These are phyloP conservation scores for Paxillus involutus DNA, from an alignment of 768 basidiomycete genomes.

Conservation along the genomic window DNA sequence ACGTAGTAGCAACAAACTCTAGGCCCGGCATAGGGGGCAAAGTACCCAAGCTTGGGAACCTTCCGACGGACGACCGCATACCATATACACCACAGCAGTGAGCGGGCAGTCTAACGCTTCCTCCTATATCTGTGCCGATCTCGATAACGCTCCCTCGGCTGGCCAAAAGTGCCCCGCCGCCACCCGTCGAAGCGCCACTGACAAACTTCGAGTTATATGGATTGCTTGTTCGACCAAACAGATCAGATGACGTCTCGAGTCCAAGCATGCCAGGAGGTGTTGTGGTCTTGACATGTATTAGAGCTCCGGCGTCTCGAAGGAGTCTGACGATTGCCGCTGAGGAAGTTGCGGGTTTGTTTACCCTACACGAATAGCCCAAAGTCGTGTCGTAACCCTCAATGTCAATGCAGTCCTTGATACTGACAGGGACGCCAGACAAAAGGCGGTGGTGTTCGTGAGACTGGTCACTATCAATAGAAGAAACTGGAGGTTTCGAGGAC, in stretches of 20 bases:
- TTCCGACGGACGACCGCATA: constrained; percentile 38
- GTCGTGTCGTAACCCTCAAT: constrained; percentile 48
- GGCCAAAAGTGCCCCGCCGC: constrained; percentile 50
- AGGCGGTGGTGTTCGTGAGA: constrained; percentile 11
- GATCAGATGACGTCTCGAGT: constrained; percentile 41
- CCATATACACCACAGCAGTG: constrained; percentile 48
- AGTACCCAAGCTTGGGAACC: constrained; percentile 37
- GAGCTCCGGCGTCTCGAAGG: constrained; percentile 41
- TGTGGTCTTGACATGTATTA: constrained; percentile 42
- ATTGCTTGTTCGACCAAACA: constrained; percentile 48
- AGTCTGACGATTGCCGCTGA: constrained; percentile 41
- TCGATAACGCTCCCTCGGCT: constrained; percentile 44
- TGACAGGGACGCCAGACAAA: constrained; percentile 48
- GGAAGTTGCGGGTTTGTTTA: constrained; percentile 32
- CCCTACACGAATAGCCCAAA: constrained; percentile 40
- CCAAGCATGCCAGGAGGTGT: constrained; percentile 42
- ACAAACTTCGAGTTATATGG: constrained; percentile 43
- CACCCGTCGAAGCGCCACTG: constrained; percentile 52
- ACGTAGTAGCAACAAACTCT: constrained; percentile 36
- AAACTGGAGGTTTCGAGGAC: constrained; percentile 2
- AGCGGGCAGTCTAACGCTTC: constrained; percentile 49
- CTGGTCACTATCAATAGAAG: constrained; percentile 7
- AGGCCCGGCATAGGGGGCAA: constrained; percentile 35
- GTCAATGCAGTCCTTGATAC: constrained; percentile 48
- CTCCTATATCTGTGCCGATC: constrained; percentile 50